These are phyloP conservation scores for Phytophthora multivora DNA, from an alignment of 352 stramenopile genomes.

Conservation along the genomic window DNA sequence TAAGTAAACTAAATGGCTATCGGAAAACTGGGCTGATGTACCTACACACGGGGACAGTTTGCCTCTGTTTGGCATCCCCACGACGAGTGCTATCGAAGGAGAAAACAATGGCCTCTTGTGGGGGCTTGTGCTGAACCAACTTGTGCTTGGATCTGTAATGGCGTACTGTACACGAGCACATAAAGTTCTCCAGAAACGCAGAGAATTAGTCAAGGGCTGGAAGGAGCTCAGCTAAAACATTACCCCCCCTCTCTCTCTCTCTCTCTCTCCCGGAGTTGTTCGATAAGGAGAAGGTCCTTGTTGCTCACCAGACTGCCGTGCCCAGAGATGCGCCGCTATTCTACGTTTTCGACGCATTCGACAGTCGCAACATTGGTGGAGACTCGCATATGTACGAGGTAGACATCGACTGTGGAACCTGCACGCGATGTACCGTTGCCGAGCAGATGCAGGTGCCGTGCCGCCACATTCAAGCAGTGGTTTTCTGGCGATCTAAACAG, in stretches of 20 bases:
- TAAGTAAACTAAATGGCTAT: not conserved
- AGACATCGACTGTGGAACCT: not conserved
- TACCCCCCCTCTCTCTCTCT: not conserved
- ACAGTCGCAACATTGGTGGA: not conserved
- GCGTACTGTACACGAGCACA: not conserved
- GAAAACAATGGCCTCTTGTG: constrained; percentile 13
- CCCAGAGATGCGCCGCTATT: not conserved
- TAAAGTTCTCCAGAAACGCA: not conserved
- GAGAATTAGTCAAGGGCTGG: not conserved
- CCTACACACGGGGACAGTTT: not conserved
- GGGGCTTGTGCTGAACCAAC: not conserved
- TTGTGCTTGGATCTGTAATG: not conserved
- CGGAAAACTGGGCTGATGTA: not conserved
- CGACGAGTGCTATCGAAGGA: constrained; percentile 4
- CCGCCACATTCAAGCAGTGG: not conserved
- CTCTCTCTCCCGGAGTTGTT: not conserved
- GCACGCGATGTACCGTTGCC: not conserved
- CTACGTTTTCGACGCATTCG: not conserved
- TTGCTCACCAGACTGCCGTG: not conserved
- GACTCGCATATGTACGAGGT: not conserved
- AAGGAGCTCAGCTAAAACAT: not conserved
- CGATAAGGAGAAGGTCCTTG: not conserved
- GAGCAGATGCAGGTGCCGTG: not conserved
- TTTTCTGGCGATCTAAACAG: not conserved
- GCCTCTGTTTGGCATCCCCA: constrained; percentile 6